Evolutionary conservation across 2,329 filamentous ascomycete species (phyloP).

Genomic region (Colletotrichum orchidophilum): DNA sequence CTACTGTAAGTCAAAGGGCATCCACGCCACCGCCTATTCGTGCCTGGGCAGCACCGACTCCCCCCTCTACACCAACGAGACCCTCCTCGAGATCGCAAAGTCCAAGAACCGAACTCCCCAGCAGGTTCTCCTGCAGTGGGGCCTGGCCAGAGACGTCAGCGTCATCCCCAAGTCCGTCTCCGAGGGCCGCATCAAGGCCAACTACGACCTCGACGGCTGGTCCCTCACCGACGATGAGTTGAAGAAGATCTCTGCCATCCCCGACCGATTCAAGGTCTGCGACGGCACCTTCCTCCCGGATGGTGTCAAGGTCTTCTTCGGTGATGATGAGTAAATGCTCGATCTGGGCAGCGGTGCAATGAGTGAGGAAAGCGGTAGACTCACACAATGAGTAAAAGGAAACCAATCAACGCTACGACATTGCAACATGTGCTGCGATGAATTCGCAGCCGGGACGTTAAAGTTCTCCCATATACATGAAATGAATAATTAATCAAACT

Average conservation of each 20-base stretch:
- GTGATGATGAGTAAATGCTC: conserved; percentile 74
- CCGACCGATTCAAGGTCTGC: conserved; percentile 85
- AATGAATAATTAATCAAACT: conserved; percentile 19
- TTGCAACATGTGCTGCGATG: conserved; percentile 1
- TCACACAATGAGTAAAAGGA: conserved; percentile 27
- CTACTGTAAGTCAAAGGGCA: conserved; percentile 77
- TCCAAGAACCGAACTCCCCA: conserved; percentile 74
- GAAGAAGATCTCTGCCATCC: conserved; percentile 71
- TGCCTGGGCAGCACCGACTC: conserved; percentile 78
- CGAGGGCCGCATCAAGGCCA: conserved; percentile 76
- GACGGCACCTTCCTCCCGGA: conserved; percentile 75
- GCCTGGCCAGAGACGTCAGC: conserved; percentile 80
- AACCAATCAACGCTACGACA: conserved; percentile 11
- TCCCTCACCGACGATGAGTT: conserved; percentile 78
- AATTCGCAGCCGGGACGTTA: background rate
- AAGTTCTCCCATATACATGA: conserved; percentile 17
- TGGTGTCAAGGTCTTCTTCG: conserved; percentile 79
- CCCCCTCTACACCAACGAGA: conserved; percentile 73
- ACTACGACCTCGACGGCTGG: conserved; percentile 81
- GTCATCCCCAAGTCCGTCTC: conserved; percentile 89
- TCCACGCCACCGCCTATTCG: conserved; percentile 80
- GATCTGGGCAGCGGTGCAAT: background rate
- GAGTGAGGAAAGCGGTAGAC: conserved; percentile 4
- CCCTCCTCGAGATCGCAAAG: conserved; percentile 69
- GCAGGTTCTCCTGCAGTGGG: conserved; percentile 84